These are phyloP conservation scores for Cryptococcus sp. DNA, from an alignment of 1,284 basidiomycete species.

Conservation along the genomic window DNA sequence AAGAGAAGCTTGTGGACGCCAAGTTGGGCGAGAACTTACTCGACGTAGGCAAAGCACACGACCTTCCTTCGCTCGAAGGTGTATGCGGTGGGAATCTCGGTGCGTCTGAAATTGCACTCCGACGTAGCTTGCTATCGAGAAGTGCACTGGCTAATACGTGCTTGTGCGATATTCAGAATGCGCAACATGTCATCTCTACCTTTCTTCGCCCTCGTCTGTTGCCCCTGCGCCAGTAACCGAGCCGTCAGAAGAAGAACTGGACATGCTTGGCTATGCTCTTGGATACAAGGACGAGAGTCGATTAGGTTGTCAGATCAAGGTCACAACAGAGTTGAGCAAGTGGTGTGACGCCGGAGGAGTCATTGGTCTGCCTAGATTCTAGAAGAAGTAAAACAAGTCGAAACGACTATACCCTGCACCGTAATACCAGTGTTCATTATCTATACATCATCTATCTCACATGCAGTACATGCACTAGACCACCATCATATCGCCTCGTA, in stretches of 20 bases:
- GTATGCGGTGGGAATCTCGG: constrained; percentile 52
- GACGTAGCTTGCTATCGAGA: neutral
- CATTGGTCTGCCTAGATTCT: constrained; percentile 47
- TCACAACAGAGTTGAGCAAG: constrained; percentile 40
- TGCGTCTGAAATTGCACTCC: constrained; percentile 19
- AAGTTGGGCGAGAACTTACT: constrained; percentile 44
- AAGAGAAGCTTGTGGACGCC: constrained; percentile 30
- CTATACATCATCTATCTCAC: neutral
- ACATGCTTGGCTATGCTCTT: constrained; percentile 52
- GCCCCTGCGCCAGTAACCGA: constrained; percentile 33
- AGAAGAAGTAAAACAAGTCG: neutral
- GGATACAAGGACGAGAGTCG: constrained; percentile 43
- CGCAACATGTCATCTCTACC: constrained; percentile 53
- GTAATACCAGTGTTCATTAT: constrained; percentile 5
- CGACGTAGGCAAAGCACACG: constrained; percentile 42
- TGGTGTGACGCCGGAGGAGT: constrained; percentile 46
- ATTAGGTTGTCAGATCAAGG: constrained; percentile 52
- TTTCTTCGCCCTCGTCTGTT: constrained; percentile 19
- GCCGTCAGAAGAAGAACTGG: constrained; percentile 48
- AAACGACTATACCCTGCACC: neutral
- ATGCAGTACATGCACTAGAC: neutral
- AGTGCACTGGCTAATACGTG: neutral
- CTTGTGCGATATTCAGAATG: constrained; percentile 36
- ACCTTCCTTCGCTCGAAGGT: constrained; percentile 51
- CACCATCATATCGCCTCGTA: neutral